A percentile compares a stretch with the other conserved stretches of the same genome.
Conservation (phyloP, 805 yeast genomes). For the Yarrowia alimentaria region DNA sequence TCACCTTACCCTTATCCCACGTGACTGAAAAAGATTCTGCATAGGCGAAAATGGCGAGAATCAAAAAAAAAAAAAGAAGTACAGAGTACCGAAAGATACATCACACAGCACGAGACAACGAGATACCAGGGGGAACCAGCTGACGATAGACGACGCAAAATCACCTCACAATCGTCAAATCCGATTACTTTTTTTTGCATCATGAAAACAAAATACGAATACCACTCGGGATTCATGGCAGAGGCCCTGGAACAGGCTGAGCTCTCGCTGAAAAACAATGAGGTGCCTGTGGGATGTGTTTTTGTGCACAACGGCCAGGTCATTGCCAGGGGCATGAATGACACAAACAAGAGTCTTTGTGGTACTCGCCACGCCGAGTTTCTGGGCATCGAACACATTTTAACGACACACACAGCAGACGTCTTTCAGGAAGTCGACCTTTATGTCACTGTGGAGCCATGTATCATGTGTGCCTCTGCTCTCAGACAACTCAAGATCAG, state of each 20-base stretch:
- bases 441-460: constrained; percentile 96
- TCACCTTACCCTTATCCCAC: constrained; percentile 6
- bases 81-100: no score
- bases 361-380: constrained; percentile 81
- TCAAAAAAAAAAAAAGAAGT: no score
- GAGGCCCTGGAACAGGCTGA: constrained; percentile 50
- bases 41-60: neutral
- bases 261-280: constrained; percentile 61
- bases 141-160: neutral
- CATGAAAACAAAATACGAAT: constrained; percentile 4
- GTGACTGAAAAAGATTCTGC: constrained; percentile 1
- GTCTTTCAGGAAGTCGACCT: constrained; percentile 58
- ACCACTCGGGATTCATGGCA: constrained; percentile 38
- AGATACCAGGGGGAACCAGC: no score
- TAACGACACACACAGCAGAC: constrained; percentile 39
- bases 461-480: constrained; percentile 96
- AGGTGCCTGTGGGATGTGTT: constrained; percentile 84
- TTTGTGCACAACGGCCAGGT: constrained; percentile 56
- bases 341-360: constrained; percentile 77
- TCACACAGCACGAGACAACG: no score
- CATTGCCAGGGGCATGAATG: constrained; percentile 77
- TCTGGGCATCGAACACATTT: constrained; percentile 63
- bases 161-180: neutral
- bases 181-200: neutral
- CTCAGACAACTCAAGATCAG: constrained; percentile 74